Evolutionary conservation across 106 monocot species (phyloP), one percentile per base, ranked within the genome.

Genomic region (Dendrobium catenatum): DNA sequence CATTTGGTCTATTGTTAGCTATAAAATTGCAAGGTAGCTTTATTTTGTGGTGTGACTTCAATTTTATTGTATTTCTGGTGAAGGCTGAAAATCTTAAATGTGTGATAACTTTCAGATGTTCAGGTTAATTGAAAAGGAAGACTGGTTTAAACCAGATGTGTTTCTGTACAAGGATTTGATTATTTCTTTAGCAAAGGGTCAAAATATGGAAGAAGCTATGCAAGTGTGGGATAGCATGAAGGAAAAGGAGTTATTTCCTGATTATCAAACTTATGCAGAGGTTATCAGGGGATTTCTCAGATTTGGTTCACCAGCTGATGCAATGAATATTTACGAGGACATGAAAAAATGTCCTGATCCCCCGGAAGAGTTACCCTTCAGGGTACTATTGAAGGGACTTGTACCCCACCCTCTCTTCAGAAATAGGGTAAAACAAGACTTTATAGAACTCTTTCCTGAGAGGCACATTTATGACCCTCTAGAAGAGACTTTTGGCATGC

Each of bases 321-420:
- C 95, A 17, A 98, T 98, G 98, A 98, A 95, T 55, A 87, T 98
- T 47, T 98, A 95, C n/a, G 98, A 95, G 81, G 98, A 95, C 79
- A 93, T 98, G 98, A 93, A 87, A 81, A 85, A 80, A 43, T 98
- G 94, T 66, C 98, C 98, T 48, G 86, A 98, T 72, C 98, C 98
- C 0, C 95, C 98, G 0, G 98, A 95, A 78, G 93, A 95, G 75
- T 72, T 93, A 67, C 93, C 98, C 75, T 98, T 98, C 80, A 85
- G 95, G 81, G 84, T 95, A 79, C 83, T 95, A 59, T 83, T 98
- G 78, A 98, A 95, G 83, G 98, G 98, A 10, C 89, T 98, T 79
- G 85, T 98, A 42, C 94, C 98, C 5, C 91, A 93, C 43, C 94
- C 94, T 27, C 83, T 98, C 6, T 42, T 98, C 67, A 89, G 95